Evolutionary conservation across 1,284 basidiomycete genomes (phyloP).

Genomic region (Fomitopsis schrenkii): DNA sequence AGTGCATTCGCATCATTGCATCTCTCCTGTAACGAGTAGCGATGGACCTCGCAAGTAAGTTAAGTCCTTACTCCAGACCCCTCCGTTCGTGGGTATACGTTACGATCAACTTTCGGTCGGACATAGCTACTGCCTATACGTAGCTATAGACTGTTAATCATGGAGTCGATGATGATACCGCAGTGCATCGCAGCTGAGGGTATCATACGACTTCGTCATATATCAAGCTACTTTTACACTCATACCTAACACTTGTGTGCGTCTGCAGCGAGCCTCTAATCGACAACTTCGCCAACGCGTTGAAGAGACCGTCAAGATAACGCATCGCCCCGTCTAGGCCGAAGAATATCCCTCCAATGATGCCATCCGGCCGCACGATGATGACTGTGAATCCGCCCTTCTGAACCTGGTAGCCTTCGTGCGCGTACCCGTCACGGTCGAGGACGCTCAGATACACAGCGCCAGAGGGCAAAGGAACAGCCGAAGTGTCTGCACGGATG

Average conservation of each 20-base stretch:
- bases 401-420: slow-evolving; percentile 10
- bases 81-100: background rate
- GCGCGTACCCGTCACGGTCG: slow-evolving; percentile 15
- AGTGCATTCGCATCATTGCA: background rate
- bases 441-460: slow-evolving; percentile 4
- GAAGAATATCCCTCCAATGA: slow-evolving; percentile 15
- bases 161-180: background rate
- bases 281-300: too few species aligned
- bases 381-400: slow-evolving; percentile 6
- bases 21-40: background rate
- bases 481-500: slow-evolving; percentile 3
- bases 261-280: too few species aligned
- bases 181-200: background rate
- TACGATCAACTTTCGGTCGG: background rate
- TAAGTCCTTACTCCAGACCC: background rate
- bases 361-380: slow-evolving; percentile 21
- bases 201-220: background rate
- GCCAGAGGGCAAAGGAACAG: background rate
- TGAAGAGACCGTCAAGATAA: slow-evolving; percentile 10
- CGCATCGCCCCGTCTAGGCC: slow-evolving; percentile 8
- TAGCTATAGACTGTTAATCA: background rate
- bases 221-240: background rate
- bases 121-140: background rate
- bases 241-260: too few species aligned
- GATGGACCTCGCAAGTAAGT: slow-evolving; percentile 1